phyloP scores from a whole-genome alignment of 2,329 filamentous ascomycete species.

The Didymella pomorum region DNA sequence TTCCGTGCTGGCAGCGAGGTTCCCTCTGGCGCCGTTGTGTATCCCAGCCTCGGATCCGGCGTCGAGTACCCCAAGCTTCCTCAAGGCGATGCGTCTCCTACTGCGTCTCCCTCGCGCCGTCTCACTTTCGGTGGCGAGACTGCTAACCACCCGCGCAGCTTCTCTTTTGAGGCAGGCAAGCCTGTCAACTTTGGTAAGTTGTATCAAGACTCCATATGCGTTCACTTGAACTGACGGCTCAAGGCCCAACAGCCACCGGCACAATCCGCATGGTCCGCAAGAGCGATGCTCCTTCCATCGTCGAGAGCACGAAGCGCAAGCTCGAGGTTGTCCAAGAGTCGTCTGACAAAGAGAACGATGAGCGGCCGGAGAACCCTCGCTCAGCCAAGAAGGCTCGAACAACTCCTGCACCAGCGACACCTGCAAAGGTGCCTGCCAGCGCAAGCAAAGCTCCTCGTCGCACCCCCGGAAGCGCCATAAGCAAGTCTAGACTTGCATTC shows the following conservation, averaged over 20 bases:
- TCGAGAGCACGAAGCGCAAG: slow-evolving; percentile 56
- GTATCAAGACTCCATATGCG: no score
- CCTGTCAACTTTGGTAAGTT: slow-evolving; percentile 53
- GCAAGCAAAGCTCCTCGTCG: slow-evolving; percentile 43
- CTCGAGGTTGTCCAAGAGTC: slow-evolving; percentile 48
- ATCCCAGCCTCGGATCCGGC: slow-evolving; percentile 38
- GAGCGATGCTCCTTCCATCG: slow-evolving; percentile 50
- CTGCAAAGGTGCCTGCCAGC: slow-evolving; percentile 42
- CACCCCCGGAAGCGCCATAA: slow-evolving; percentile 44
- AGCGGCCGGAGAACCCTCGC: slow-evolving; percentile 40
- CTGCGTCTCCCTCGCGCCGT: slow-evolving; percentile 43
- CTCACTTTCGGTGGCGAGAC: slow-evolving; percentile 46
- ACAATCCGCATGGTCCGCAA: slow-evolving; percentile 56
- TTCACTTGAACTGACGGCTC: neutral
- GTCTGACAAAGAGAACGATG: slow-evolving; percentile 56
- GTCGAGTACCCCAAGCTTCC: slow-evolving; percentile 52
- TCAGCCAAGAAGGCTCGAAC: slow-evolving; percentile 47
- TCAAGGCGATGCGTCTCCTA: slow-evolving; percentile 32
- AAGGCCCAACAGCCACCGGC: slow-evolving; percentile 46
- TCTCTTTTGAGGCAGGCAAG: slow-evolving; percentile 59
- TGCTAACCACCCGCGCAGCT: slow-evolving; percentile 50
- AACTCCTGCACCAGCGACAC: slow-evolving; percentile 24
- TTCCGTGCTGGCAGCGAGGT: slow-evolving; percentile 46
- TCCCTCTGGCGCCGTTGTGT: slow-evolving; percentile 42
- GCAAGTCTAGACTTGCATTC: slow-evolving; percentile 49